Evolutionary conservation across 208 protist genomes (phyloP), one percentile per base, ranked within the genome.

Genomic region (Trypanosoma lewisi): DNA sequence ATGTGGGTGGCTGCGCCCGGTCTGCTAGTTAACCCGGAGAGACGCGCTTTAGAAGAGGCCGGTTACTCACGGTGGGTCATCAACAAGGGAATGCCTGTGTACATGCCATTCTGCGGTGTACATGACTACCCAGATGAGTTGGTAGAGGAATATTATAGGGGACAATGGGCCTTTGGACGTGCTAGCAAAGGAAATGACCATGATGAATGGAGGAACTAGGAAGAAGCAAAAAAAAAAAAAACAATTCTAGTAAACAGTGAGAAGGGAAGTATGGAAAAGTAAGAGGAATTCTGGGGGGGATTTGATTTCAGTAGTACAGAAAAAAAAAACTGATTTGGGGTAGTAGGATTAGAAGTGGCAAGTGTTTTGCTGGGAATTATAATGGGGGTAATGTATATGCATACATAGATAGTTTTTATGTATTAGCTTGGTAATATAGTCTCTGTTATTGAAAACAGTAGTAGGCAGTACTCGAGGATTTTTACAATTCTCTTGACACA

Each of bases 71-170:
- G 89, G 28, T 96, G 87, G 85, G 60, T 89, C 47, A 69, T 77
- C 44, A 91, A 96, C 74, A 82, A 93, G 66, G 86, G 89, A n/a
- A 71, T 80, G 70, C 89, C 87, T 17, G 21, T 82, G 53, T 87
- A 89, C 68, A 92, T 96, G 87, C 89, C 89, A 9, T 93, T 96
- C 63, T 89, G 80, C 62, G 87, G 84, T 39, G 87, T 91, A 54
- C 89, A 96, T 61, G 89, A 93, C 62, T 85, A 86, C 67, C 75
- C 84, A 30, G 87, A 96, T 69, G 89, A 96, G 73, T 68, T 96
- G 11, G 86, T 96, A 19, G 86, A 96, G 65, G 89, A 96, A 75
- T 96, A 83, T 73, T 93, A 93, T 77, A 82, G 89, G 53, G 86
- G 86, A n/a, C 82, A 91, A 68, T 91, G 85, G 85, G 86, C 87